Evolutionary conservation across 352 stramenopile genomes (phyloP), one percentile per base, ranked within the genome.

Genomic region (Pythium angustatum): DNA sequence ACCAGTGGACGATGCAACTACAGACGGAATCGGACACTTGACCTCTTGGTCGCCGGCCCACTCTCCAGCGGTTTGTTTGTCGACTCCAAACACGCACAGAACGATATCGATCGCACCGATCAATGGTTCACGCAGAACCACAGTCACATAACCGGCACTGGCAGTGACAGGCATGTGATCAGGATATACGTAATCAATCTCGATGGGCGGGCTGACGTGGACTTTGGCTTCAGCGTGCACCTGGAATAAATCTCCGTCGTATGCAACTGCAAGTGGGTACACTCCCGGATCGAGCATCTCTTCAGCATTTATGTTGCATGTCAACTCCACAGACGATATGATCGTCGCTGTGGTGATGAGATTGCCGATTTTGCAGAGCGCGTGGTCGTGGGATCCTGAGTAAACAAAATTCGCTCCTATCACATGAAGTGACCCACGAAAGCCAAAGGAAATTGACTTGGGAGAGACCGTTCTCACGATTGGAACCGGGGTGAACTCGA

Each of bases 401-500:
- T 36, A 12, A 15, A 53, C n/a, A 27, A 68, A 60, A 28, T 59
- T 63, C 14, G 24, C 11, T 56, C 62, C 62, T 11, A 15, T 24
- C 11, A 68, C 30, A 17, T 15, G 24, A 30, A 68, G 14, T 27
- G 44, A 27, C 6, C 45, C 53, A 24, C 30, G 38, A 28, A 63
- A 63, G 1, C 26, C n/a, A 21, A 19, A 47, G 10, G 53, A 44
- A 19, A 68, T 14, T 5, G 2, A 22, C 8, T 50, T 8, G 4
- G 62, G 62, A 0, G 30, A 17, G 12, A 55, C 9, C 2, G 26
- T 12, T 26, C 45, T 2, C 10, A 63, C 44, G 6, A 31, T 17
- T 7, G 52, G 44, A 21, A n/a, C 48, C 36, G 62, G 53, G 14
- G 59, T 38, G n/a, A 53, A 68, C 45, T 68, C 62, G 47, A 68